Evolutionary conservation across 176 grass and related monocot genomes (phyloP), one percentile per base, ranked within the genome.

Genomic region (Phragmites australis): DNA sequence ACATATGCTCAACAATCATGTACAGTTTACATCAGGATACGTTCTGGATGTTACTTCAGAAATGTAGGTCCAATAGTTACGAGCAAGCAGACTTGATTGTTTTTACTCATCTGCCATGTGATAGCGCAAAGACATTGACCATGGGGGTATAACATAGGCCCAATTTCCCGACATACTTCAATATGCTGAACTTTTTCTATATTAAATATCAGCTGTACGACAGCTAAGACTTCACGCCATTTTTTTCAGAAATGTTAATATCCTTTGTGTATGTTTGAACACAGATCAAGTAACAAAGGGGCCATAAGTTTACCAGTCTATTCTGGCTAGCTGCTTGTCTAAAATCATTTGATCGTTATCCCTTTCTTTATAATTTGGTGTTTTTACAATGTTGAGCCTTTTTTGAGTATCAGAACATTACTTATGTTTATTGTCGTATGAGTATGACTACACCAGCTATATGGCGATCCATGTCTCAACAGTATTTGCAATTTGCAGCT

Each of bases 1-100:
- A 23, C 6, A 8, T 41, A 14, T 76, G 17, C 72, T 78, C 48
- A 76, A 15, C 25, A 31, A 63, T 59, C 41, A 43, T 82, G 49
- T 19, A 55, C 23, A 43, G 48, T 84, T 70, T 81, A 64, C 70
- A 23, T 47, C 76, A 72, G 83, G 65, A 18, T 65, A 42, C 23
- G 5, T 9, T 50, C 44, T 58, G 47, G 40, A 77, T 69, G 37
- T 31, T 58, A 81, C 12, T 70, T 70, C 42, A 54, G 71, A 75
- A 80, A 68, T 89, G 44, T 46, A 81, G 34, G 32, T 41, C 70
- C 27, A 22, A 62, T 51, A 51, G 21, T 8, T 40, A 64, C 37
- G 18, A 75, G 52, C 5, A 70, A 72, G 8, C 53, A 71, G 47
- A 52, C 48, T 56, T 53, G 0, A 89, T 82, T 85, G 22, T 77